Percentiles rank a stretch among this genome's conserved stretches.
phyloP scores from a whole-genome alignment of 2,329 filamentous ascomycete species.

The Fusarium sp. region DNA sequence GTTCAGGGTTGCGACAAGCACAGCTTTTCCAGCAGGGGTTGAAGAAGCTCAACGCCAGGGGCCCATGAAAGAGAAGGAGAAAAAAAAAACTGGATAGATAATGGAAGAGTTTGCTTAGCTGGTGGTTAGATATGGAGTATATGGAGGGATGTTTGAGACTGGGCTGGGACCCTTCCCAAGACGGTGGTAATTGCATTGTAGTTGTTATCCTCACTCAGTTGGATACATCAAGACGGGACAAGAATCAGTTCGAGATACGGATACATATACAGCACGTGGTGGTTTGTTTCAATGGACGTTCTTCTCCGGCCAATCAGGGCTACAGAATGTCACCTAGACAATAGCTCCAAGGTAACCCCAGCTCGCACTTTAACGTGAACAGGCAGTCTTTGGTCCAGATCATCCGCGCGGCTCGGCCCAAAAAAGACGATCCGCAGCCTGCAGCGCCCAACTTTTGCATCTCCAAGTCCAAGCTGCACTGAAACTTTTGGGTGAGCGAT shows the following conservation, averaged over 20 bases:
- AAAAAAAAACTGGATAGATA: background rate
- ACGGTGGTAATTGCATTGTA: constrained; percentile 10
- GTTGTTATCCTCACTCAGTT: background rate
- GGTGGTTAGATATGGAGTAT: constrained; percentile 2
- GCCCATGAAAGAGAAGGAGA: background rate
- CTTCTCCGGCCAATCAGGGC: constrained; percentile 13
- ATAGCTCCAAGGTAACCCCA: constrained; percentile 33
- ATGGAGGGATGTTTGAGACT: constrained; percentile 12
- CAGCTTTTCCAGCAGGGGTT: constrained; percentile 22
- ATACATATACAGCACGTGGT: constrained; percentile 37
- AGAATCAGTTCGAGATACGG: constrained; percentile 15
- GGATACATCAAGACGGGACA: constrained; percentile 13
- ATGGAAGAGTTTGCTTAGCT: constrained; percentile 13
- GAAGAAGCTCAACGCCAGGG: constrained; percentile 14
- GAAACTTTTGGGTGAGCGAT: constrained; percentile 33
- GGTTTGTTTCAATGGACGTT: constrained; percentile 29
- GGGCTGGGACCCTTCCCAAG: constrained; percentile 26
- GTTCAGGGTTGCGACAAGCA: constrained; percentile 25
- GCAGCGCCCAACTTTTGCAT: constrained; percentile 40
- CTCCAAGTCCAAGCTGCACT: constrained; percentile 36
- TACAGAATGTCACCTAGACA: constrained; percentile 24
- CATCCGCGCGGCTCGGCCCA: constrained; percentile 45
- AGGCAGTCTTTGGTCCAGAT: constrained; percentile 36
- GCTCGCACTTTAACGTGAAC: constrained; percentile 37
- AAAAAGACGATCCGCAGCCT: constrained; percentile 38